Conservation (phyloP, 768 basidiomycete genomes). For the Amanita thiersii region DNA sequence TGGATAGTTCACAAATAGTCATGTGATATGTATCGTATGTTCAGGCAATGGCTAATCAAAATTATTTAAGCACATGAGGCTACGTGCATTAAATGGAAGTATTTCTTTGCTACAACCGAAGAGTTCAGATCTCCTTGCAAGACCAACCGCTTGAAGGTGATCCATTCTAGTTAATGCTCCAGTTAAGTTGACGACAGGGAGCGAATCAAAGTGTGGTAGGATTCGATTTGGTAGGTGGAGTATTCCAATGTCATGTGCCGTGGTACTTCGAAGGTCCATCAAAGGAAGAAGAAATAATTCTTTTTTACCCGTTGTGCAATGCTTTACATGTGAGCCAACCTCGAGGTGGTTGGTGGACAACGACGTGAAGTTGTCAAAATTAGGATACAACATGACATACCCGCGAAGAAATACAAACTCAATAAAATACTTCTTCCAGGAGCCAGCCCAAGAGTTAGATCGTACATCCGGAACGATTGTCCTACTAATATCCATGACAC, state of each 20-base stretch:
- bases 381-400: conserved; percentile 87
- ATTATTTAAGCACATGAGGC: conserved; percentile 16
- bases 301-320: conserved; percentile 49
- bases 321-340: conserved; percentile 71
- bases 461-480: conserved; percentile 66
- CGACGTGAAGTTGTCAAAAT: conserved; percentile 62
- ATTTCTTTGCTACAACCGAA: conserved; percentile 19
- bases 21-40: conserved; percentile 24
- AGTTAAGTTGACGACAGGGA: conserved; percentile 68
- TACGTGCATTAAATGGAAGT: conserved; percentile 16
- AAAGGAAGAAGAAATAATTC: conserved; percentile 63
- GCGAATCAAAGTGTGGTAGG: conserved; percentile 41
- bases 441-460: conserved; percentile 73
- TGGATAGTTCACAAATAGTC: conserved; percentile 64
- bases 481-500: conserved; percentile 26
- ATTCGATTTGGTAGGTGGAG: conserved; percentile 49
- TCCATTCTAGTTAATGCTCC: conserved; percentile 35
- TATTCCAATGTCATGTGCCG: conserved; percentile 23
- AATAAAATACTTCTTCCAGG: conserved; percentile 89
- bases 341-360: conserved; percentile 90
- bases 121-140: conserved; percentile 23
- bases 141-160: conserved; percentile 23
- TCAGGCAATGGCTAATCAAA: neutral
- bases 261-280: conserved; percentile 31
- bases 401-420: conserved; percentile 77